Base-by-base conservation (phyloP, 805 yeast species). In the Lipomyces sp. region DNA sequence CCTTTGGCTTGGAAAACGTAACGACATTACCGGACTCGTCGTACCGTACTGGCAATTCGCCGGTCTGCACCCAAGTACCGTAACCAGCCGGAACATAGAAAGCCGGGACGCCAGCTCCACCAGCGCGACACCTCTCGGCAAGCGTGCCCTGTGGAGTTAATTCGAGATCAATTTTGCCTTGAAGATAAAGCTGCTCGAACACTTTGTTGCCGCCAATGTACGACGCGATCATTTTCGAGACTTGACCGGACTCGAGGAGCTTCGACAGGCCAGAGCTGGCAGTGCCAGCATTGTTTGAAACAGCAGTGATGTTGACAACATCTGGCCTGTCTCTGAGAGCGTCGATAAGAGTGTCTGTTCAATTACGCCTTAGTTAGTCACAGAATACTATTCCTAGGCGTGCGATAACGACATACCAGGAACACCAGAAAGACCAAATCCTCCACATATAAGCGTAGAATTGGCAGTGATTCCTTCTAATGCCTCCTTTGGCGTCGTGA, bases 101-200 rank as follows among this genome's bases (percentile, higher is more conserved):
- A 0, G 79, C 79, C 1, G 79, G 79, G 16, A 74, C 65, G 8
- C 79, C 79, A 2, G 78, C 68, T 8, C 70, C 76, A 10, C 74
- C 79, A 13, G 80, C 79, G 23, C 78, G 64, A 19, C 70, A 66
- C 41, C 75, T 65, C 58, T 76, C 80, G 10, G 78, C 79, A 24
- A 76, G 61, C n/a, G 75, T 74, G 2, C 80, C 80, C 57, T 76
- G 80, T 2, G 80, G 80, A 16, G 74, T 70, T 42, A 76, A 63
- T 57, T 76, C 79, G 44, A 76, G 64, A 52, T 73, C 76, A 37
- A 76, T 64, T 43, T 69, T 56, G 11, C 80, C 80, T 21, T 68
- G 63, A 41, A 74, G 64, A 56, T 70, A 76, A 57, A 69, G 57
- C 39, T 61, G 60, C 53, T 73, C 74, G 49, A 75, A 71, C 2